Evolutionary conservation across 805 yeast genomes (phyloP).

Genomic region (Scheffersomyces ergatensis): DNA sequence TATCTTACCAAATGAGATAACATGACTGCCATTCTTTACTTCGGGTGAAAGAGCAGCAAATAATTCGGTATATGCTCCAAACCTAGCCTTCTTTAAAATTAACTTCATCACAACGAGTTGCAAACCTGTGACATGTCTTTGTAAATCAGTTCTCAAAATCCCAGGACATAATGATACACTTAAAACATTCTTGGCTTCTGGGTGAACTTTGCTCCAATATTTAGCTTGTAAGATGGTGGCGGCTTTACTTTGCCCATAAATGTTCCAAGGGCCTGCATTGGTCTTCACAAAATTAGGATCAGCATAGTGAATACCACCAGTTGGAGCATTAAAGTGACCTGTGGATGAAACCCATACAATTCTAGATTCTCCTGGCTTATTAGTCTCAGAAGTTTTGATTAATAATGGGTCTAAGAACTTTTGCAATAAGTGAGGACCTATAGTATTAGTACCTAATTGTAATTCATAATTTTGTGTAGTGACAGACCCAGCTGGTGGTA

Average conservation of each 20-base stretch:
- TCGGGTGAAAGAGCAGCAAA: conserved; percentile 42
- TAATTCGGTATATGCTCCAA: conserved; percentile 46
- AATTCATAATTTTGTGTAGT: conserved; percentile 44
- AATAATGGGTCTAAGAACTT: conserved; percentile 36
- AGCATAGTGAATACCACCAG: conserved; percentile 30
- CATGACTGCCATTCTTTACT: conserved; percentile 31
- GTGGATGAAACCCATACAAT: conserved; percentile 46
- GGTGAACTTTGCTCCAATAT: conserved; percentile 29
- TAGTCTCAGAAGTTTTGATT: conserved; percentile 22
- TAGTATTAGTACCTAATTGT: conserved; percentile 45
- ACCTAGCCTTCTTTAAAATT: conserved; percentile 17
- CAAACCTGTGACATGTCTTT: conserved; percentile 18
- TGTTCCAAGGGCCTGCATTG: conserved; percentile 7
- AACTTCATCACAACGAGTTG: conserved; percentile 3
- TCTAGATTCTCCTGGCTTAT: conserved; percentile 26
- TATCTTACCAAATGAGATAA: conserved; percentile 35
- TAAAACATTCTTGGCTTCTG: conserved; percentile 23
- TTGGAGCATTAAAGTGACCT: conserved; percentile 26
- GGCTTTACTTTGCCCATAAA: conserved; percentile 46
- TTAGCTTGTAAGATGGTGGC: conserved; percentile 32
- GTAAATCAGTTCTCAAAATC: conserved; percentile 29
- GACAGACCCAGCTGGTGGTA: conserved; percentile 25
- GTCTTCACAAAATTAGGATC: conserved; percentile 22
- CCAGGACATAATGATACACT: conserved; percentile 44
- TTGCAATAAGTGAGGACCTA: conserved; percentile 47